Evolutionary conservation across 169 alveolate species (phyloP).

Genomic region (Plasmodium inui): DNA sequence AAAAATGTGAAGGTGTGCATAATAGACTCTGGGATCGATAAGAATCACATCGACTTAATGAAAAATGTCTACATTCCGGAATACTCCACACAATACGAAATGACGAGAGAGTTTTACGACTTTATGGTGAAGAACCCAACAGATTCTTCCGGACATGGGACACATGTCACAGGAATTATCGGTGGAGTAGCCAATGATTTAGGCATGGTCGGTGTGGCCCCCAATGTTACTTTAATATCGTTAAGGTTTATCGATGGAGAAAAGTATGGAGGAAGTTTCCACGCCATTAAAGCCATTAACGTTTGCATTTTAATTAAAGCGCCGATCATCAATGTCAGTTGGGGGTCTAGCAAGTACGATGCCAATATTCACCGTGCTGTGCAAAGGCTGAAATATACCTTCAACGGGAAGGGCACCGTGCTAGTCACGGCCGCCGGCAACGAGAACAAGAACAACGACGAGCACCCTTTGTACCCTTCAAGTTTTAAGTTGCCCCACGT

Average conservation of each 20-base stretch:
- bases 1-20: slow-evolving; percentile 78
- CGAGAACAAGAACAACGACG: slow-evolving; percentile 40
- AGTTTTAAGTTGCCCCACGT: slow-evolving; percentile 35
- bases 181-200: slow-evolving; percentile 69
- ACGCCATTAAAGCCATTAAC: slow-evolving; percentile 66
- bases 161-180: slow-evolving; percentile 86
- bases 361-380: slow-evolving; percentile 28
- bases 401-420: slow-evolving; percentile 62
- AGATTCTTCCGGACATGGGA: slow-evolving; percentile 90
- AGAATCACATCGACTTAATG: slow-evolving; percentile 85
- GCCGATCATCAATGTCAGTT: slow-evolving; percentile 70
- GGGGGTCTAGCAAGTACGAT: slow-evolving; percentile 67
- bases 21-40: slow-evolving; percentile 91
- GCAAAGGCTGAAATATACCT: slow-evolving; percentile 43
- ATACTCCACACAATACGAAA: slow-evolving; percentile 77
- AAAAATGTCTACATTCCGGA: slow-evolving; percentile 84
- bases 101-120: slow-evolving; percentile 49
- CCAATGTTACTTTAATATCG: slow-evolving; percentile 45
- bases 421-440: slow-evolving; percentile 60
- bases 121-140: slow-evolving; percentile 77
- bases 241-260: slow-evolving; percentile 68
- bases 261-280: slow-evolving; percentile 68
- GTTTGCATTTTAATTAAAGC: slow-evolving; percentile 60
- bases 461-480: slow-evolving; percentile 46
- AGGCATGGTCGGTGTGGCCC: slow-evolving; percentile 75